Evolutionary conservation across 148 eudicot genomes (phyloP), one percentile per base, ranked within the genome.

Genomic region (Agrostemma githago): DNA sequence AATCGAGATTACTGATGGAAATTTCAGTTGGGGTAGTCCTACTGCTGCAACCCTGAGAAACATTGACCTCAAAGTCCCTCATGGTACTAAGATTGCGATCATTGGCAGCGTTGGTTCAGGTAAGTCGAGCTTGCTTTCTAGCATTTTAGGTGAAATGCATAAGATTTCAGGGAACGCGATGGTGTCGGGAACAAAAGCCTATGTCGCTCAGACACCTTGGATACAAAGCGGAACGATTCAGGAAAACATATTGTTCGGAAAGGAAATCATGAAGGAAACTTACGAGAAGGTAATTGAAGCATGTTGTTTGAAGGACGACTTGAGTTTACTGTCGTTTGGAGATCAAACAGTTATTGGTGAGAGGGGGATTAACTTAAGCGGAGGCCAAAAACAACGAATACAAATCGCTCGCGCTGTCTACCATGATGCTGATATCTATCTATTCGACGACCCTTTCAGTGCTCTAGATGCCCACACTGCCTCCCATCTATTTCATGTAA

Each of bases 321-420:
- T 86, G 60, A 81, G 81, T 67, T 73, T 83, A 64, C 83, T 86
- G 44, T 72, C 86, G 16, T 86, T 79, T 70, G 88, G 88, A 11
- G 88, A 86, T 81, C 81, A 83, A 62, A 86, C 86, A 17, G 74
- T 86, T 59, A 83, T 86, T 26, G 88, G 86, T 15, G 86, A 85
- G 68, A 85, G 88, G 48, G 88, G 88, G 48, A 85, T 85, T 38
- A 85, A 85, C 70, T 64, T 84, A 72, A 82, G 85, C 70, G 87
- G 87, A 6, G 85, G 87, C 74, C 72, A 75, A 42, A 75, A 75
- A 72, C 78, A 75, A 38, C 54, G 78, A 66, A 75, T 75, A 75
- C 78, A 75, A 21, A 75, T 75, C 8, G 78, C 78, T 12, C 72
- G 78, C 26, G 73, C 79, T 21, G 37, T 76, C 46, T 76, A 76